Percentiles rank a stretch among this genome's conserved stretches.
Evolutionary conservation across 2,329 filamentous ascomycete genomes (phyloP).

Genomic region (Colletotrichum salicis): DNA sequence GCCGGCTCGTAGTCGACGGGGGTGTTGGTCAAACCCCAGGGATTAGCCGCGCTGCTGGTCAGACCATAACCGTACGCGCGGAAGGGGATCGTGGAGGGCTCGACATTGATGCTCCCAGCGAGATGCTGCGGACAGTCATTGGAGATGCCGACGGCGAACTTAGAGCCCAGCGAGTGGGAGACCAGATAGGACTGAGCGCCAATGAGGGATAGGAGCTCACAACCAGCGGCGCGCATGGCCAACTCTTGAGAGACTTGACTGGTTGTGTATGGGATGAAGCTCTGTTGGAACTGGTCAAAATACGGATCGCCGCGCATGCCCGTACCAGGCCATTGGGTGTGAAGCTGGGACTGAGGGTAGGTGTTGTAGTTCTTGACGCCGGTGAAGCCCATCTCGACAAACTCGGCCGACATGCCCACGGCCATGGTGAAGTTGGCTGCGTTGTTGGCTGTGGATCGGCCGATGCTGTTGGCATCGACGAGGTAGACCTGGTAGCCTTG

Average conservation of each 20-base stretch:
- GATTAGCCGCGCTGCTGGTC: slow-evolving; percentile 36
- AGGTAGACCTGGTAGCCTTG: slow-evolving; percentile 54
- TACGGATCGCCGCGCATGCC: slow-evolving; percentile 51
- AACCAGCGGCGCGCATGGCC: slow-evolving; percentile 40
- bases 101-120: slow-evolving; percentile 45
- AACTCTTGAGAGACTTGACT: slow-evolving; percentile 37
- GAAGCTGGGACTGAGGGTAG: slow-evolving; percentile 46
- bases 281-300: slow-evolving; percentile 60
- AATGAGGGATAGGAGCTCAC: slow-evolving; percentile 39
- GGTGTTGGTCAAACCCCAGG: slow-evolving; percentile 43
- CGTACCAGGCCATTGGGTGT: slow-evolving; percentile 47
- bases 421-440: slow-evolving; percentile 42
- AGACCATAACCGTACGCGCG: slow-evolving; percentile 39
- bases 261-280: slow-evolving; percentile 49
- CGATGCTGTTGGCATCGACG: slow-evolving; percentile 49
- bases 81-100: slow-evolving; percentile 44
- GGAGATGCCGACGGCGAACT: slow-evolving; percentile 43
- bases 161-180: slow-evolving; percentile 44
- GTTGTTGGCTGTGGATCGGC: slow-evolving; percentile 44
- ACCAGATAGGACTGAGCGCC: slow-evolving; percentile 43
- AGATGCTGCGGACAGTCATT: slow-evolving; percentile 44
- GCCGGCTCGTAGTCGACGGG: slow-evolving; percentile 44
- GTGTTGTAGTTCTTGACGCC: slow-evolving; percentile 39
- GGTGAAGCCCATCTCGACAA: slow-evolving; percentile 42
- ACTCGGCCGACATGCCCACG: slow-evolving; percentile 40